Conservation (phyloP, 225 moss, liverwort and hornwort species). For the Pleurozium schreberi region DNA sequence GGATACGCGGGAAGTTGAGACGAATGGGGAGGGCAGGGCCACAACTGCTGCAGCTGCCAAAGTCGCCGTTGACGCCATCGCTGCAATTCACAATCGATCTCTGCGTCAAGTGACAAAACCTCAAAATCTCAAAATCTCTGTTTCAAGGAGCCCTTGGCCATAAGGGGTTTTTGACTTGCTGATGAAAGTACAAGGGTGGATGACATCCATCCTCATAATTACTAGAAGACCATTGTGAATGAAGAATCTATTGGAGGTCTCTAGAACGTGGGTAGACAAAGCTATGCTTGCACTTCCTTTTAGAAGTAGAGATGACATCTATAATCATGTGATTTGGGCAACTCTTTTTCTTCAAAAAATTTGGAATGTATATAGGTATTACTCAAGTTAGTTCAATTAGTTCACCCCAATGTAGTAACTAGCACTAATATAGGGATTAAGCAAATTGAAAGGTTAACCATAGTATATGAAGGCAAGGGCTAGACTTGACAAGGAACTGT, state of each 20-base stretch:
- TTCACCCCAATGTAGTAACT: rapidly evolving
- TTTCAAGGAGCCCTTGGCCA: background rate
- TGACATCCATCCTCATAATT: background rate
- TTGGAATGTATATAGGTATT: rapidly evolving
- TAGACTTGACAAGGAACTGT: background rate
- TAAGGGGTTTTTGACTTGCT: background rate
- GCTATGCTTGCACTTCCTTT: too few species aligned
- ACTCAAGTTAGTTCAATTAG: background rate
- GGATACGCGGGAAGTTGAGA: background rate
- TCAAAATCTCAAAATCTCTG: background rate
- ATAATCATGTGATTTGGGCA: background rate
- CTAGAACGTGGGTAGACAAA: rapidly evolving
- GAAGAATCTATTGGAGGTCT: too few species aligned
- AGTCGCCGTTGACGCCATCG: slow-evolving; percentile 15
- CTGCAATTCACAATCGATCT: background rate
- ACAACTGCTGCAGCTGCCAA: slow-evolving; percentile 8
- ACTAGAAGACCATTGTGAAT: too few species aligned
- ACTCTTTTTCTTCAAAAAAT: background rate
- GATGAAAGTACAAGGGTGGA: background rate
- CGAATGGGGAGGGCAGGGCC: slow-evolving; percentile 2
- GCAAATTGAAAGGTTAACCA: background rate
- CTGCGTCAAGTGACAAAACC: background rate
- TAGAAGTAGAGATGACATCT: too few species aligned
- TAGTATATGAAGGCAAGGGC: rapidly evolving
- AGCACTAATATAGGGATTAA: background rate